These are phyloP conservation scores for Acanthamoeba healyi DNA, from an alignment of 208 protist species.

Conservation along the genomic window DNA sequence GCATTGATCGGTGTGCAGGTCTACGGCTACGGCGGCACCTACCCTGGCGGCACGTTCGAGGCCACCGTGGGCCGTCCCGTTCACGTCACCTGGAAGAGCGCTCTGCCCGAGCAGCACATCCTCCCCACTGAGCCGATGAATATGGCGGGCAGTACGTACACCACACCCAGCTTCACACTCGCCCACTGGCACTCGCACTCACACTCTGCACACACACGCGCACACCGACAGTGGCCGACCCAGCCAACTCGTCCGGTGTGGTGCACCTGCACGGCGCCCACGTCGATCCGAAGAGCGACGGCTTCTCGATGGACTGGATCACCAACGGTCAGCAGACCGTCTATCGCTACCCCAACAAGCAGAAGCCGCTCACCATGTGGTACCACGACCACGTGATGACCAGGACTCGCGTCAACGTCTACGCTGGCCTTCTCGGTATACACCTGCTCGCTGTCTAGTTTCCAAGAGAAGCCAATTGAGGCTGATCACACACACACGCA, in stretches of 20 bases:
- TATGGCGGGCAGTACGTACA: background rate
- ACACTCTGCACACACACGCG: too few species aligned
- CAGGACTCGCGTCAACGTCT: slow-evolving; percentile 24
- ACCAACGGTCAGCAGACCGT: background rate
- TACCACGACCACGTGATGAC: slow-evolving; percentile 64
- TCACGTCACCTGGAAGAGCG: background rate
- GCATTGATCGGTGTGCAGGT: background rate
- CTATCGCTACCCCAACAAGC: slow-evolving; percentile 21
- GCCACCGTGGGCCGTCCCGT: background rate
- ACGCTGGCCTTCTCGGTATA: slow-evolving; percentile 1
- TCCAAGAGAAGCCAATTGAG: too few species aligned
- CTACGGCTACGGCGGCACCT: slow-evolving; percentile 42
- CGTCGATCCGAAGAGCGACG: slow-evolving; percentile 4
- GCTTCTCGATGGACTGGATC: background rate
- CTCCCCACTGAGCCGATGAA: background rate
- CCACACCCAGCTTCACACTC: too few species aligned
- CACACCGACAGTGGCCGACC: too few species aligned
- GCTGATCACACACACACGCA: background rate
- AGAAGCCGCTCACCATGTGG: slow-evolving; percentile 42
- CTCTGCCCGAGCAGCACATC: background rate
- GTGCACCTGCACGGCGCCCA: slow-evolving; percentile 49
- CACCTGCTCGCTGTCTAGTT: too few species aligned
- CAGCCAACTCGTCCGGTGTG: background rate
- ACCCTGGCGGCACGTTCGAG: slow-evolving; percentile 38
- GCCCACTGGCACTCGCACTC: too few species aligned